A percentile compares a stretch with the other conserved stretches of the same genome.
Evolutionary conservation across 371 early-diverging fungal genomes (phyloP).

Genomic region (Paraphysoderma sedebokerense): DNA sequence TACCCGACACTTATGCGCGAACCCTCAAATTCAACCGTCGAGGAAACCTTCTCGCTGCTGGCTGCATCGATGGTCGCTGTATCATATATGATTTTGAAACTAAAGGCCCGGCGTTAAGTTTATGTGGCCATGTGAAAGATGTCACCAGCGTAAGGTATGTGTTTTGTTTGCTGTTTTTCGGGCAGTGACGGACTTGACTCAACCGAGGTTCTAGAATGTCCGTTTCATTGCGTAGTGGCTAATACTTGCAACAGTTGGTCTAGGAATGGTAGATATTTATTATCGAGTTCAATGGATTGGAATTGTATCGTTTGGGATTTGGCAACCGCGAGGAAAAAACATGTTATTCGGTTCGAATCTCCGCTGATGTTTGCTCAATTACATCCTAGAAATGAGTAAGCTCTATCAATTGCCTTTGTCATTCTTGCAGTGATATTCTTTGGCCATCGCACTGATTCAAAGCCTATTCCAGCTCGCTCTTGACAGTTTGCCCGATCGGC

Average conservation of each 20-base stretch:
- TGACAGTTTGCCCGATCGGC: neutral
- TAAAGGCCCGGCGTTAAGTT: constrained; percentile 43
- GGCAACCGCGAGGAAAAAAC: constrained; percentile 21
- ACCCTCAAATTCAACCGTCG: constrained; percentile 12
- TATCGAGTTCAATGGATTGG: constrained; percentile 35
- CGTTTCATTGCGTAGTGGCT: too few species aligned
- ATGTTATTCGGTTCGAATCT: constrained; percentile 44
- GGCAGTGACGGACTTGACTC: too few species aligned
- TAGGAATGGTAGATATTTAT: constrained; percentile 7
- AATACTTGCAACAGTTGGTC: constrained; percentile 19
- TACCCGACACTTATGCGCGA: neutral
- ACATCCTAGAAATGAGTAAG: constrained; percentile 49
- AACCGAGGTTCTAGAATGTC: too few species aligned
- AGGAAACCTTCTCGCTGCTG: constrained; percentile 61
- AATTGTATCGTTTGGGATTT: constrained; percentile 81
- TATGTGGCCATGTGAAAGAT: constrained; percentile 49
- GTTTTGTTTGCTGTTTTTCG: too few species aligned
- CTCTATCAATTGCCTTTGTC: neutral
- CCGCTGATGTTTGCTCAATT: constrained; percentile 44
- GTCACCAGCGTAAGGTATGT: constrained; percentile 55
- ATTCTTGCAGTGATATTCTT: constrained; percentile 1
- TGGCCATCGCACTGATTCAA: constrained; percentile 25
- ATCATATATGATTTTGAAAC: constrained; percentile 80
- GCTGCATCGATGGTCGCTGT: constrained; percentile 61
- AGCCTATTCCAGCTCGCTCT: constrained; percentile 21